phyloP scores from a whole-genome alignment of 306 rosid species.

The Sicyos baderoa region DNA sequence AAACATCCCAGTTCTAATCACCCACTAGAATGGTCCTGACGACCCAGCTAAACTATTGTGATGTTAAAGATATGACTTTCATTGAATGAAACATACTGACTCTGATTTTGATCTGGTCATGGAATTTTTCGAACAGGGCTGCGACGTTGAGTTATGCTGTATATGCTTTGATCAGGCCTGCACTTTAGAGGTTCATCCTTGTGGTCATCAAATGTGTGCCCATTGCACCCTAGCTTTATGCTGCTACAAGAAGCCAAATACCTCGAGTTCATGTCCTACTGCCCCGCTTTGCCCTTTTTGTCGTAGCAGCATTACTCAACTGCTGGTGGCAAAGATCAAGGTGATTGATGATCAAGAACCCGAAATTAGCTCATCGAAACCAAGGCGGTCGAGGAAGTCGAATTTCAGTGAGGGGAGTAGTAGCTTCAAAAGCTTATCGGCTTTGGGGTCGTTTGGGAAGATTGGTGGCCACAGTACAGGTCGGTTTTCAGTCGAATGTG shows the following conservation, averaged over 20 bases:
- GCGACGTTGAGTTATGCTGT: slow-evolving; percentile 61
- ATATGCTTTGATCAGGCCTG: slow-evolving; percentile 88
- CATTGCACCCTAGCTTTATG: slow-evolving; percentile 76
- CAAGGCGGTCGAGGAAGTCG: slow-evolving; percentile 65
- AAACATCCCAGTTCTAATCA: background rate
- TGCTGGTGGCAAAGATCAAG: slow-evolving; percentile 49
- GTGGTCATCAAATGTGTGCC: slow-evolving; percentile 94
- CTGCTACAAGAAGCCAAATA: slow-evolving; percentile 78
- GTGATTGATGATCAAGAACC: slow-evolving; percentile 34
- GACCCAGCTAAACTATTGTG: background rate
- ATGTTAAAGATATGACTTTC: background rate
- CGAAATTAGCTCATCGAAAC: slow-evolving; percentile 51
- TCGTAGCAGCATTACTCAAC: slow-evolving; percentile 54
- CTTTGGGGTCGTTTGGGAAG: slow-evolving; percentile 65
- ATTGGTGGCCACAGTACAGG: slow-evolving; percentile 49
- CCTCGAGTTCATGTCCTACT: slow-evolving; percentile 30
- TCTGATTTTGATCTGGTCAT: background rate
- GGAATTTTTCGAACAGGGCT: slow-evolving; percentile 36
- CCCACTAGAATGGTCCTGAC: too few species aligned
- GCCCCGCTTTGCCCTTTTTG: slow-evolving; percentile 81
- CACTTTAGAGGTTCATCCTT: slow-evolving; percentile 75
- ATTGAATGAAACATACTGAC: background rate
- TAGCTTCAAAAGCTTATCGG: slow-evolving; percentile 74
- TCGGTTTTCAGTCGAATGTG: slow-evolving; percentile 42
- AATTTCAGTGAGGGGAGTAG: slow-evolving; percentile 83